These are phyloP conservation scores for Crithidia brevicula DNA, from an alignment of 208 protist species.

Conservation along the genomic window DNA sequence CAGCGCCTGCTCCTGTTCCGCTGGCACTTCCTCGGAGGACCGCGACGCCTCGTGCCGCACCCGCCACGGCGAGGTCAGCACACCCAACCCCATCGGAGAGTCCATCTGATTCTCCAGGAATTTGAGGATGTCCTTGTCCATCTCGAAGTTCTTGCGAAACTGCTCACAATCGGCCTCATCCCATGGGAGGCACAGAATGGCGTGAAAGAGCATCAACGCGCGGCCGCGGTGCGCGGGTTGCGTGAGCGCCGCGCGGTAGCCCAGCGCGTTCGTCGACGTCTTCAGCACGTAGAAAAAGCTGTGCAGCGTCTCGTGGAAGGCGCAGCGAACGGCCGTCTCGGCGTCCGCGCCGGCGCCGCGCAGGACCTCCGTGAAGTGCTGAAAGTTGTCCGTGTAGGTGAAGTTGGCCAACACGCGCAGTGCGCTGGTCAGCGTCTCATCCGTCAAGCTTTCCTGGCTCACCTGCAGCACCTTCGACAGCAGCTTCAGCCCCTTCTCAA, in stretches of 20 bases:
- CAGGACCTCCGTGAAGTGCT: constrained; percentile 71
- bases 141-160: constrained; percentile 45
- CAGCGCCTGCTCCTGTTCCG: constrained; percentile 36
- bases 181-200: constrained; percentile 84
- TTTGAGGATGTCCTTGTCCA: constrained; percentile 54
- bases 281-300: constrained; percentile 33
- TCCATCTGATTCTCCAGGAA: constrained; percentile 68
- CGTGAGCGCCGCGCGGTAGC: constrained; percentile 51
- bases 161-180: constrained; percentile 81
- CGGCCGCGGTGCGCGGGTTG: constrained; percentile 46
- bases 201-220: constrained; percentile 64
- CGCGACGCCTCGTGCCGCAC: constrained; percentile 34
- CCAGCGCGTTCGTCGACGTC: constrained; percentile 23
- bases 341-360: constrained; percentile 72
- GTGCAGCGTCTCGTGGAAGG: constrained; percentile 73
- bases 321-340: constrained; percentile 62
- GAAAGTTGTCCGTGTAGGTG: constrained; percentile 45
- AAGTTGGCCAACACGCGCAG: constrained; percentile 62
- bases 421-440: constrained; percentile 28
- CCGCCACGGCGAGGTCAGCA: constrained; percentile 53
- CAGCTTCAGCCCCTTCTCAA: constrained; percentile 57
- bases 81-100: constrained; percentile 49
- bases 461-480: constrained; percentile 43
- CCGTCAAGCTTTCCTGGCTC: constrained; percentile 21
- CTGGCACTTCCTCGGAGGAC: constrained; percentile 16